phyloP scores from a whole-genome alignment of 1,284 basidiomycete genomes.

The Leccinum subrobustum region DNA sequence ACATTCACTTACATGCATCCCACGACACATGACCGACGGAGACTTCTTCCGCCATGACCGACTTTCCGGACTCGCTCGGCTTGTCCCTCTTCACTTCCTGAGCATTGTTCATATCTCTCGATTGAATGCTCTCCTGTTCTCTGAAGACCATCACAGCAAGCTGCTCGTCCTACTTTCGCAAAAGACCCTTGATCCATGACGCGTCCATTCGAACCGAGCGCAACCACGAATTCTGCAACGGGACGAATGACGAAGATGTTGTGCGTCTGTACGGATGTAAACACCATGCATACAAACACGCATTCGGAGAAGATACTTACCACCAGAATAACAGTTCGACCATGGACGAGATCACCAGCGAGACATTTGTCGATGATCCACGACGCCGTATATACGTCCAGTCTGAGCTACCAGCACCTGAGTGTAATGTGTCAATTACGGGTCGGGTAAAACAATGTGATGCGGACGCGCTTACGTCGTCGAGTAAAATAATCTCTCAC shows the following conservation, averaged over 20 bases:
- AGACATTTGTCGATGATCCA: conserved; percentile 2
- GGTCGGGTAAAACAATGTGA: neutral
- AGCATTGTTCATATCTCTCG: neutral
- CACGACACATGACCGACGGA: neutral
- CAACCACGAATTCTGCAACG: neutral
- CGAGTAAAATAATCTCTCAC: conserved; percentile 1
- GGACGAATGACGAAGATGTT: neutral
- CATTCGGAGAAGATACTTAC: neutral
- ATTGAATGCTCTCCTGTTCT: neutral
- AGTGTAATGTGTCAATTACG: neutral
- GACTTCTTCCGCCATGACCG: neutral
- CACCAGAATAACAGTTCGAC: conserved; percentile 1
- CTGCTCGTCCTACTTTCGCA: neutral
- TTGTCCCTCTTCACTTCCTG: neutral
- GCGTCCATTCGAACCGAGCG: neutral
- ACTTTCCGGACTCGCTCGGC: neutral
- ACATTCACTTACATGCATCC: neutral
- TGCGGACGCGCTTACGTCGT: neutral
- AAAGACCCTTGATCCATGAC: neutral
- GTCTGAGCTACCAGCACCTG: no score
- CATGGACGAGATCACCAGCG: neutral
- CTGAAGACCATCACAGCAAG: neutral
- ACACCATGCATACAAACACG: neutral
- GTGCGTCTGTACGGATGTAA: neutral
- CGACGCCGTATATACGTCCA: neutral